Evolutionary conservation across 2,329 filamentous ascomycete species (phyloP), one percentile per base, ranked within the genome.

Genomic region (Alternaria incomplexa): DNA sequence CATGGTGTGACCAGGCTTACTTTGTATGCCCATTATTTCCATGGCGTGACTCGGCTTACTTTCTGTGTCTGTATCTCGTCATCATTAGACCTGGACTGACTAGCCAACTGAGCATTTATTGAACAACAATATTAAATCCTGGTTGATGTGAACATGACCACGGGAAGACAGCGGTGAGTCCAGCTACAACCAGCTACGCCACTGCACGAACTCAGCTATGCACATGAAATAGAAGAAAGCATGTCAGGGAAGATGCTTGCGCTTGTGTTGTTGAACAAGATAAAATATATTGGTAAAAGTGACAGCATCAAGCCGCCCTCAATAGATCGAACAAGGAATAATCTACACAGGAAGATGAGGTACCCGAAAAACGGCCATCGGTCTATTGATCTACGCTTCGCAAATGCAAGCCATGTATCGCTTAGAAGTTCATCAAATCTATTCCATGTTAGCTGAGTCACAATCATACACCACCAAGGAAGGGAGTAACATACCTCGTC

Each of bases 401-500:
- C 28, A 25, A 45, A 52, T n/a, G 17, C 26, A 30, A 32, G 12
- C 17, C 26, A 61, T 44, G 44, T 32, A 40, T 50, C 36, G 15
- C 15, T 65, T 61, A 71, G 50, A 71, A 71, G 50, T 71, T 71
- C 69, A 71, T 71, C 63, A 71, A 63, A 61, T 71, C 69, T 68
- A 23, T 36, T 10, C 12, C 2, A 11, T 6, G 46, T 67, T 61
- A 68, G 65, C 48, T 32, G 13, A n/a, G 3, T 8, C n/a, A 28
- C 10, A 43, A 9, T 17, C 4, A 10, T 10, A 40, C 11, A 20
- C 12, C 1, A 3, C 7, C 7, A 23, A 13, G 4, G 6, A 40
- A 7, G 20, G 20, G 10, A 40, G 2, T 8, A n/a, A 84, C 90
- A 84, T 82, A 97, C 95, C 96, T 90, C 96, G 87, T 70, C 96